Base-by-base conservation (phyloP, 1,139 yeast genomes). In the Pichia sp. region DNA sequence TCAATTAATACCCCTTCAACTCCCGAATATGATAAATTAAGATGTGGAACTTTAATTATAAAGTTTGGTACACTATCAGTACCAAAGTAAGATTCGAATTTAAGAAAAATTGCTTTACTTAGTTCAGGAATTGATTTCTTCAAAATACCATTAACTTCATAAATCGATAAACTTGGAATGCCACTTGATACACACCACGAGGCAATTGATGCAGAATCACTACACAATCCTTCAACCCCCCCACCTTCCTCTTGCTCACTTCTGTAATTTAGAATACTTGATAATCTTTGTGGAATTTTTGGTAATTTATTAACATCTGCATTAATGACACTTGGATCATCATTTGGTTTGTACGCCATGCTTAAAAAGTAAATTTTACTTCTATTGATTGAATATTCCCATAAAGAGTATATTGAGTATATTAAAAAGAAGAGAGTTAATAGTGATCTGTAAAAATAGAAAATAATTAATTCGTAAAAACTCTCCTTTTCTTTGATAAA, bases 141-240 rank as follows among this genome's bases (percentile, higher is more conserved):
- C 50, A 86, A 69, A 6, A 75, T 69, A 1, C 97, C 97, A 48
- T 79, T 79, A 59, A 77, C 77, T 67, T 92, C 98, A 68, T 88
- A 94, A 40, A 94, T 71, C 9, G 86, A 74, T 53, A 92, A 71
- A 47, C 72, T 71, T 26, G 80, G 77, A 45, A 90, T 79, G 1
- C 96, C 97, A 9, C 94, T 82, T 41, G 95, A 86, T 23, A 88
- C 67, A 40, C 89, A 76, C 99, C 99, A 92, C 4, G 95, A 83
- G 0, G 82, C 74, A 42, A 90, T 60, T 61, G 89, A 96, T 48
- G 92, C 77, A 22, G 84, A 75, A 59, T 87, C 87, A 57, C 77
- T 80, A 59, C 90, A 71, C 42, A 94, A 71, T 0, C 95, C 96
- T 52, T 85, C 90, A 41, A 85, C 67, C 2, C 97, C 97, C 25